Base-by-base conservation (phyloP, 2,329 filamentous ascomycete species). In the Daldinia sp. region DNA sequence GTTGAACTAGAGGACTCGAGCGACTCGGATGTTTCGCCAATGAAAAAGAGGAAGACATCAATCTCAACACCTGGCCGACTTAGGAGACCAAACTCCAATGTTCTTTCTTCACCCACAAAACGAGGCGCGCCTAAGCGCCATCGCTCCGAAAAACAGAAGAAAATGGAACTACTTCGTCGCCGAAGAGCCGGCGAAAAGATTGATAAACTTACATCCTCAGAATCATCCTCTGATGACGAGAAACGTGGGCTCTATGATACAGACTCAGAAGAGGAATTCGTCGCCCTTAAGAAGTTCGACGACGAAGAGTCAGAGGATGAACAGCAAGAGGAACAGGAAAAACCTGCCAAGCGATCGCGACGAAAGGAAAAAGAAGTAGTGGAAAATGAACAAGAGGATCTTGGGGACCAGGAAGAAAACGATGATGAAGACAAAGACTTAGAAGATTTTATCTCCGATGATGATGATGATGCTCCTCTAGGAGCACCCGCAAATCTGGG, bases 391-490 rank as follows among this genome's bases (percentile, higher is more conserved):
- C 20, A 59, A 66, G 48, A 64, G 33, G 39, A 15, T 28, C 0
- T 26, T 18, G 42, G 20, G 28, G n/a, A 20, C 20, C 56, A 48
- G 48, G 60, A 71, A 9, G 63, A 69, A 20, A 74, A 74, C 12
- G 71, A 77, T 15, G 70, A 75, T 18, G 73, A 74, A 3, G 78
- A 78, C 10, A 76, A 78, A 3, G 78, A 81, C 44, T 70, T 81
- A 33, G 86, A 88, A 2, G 87, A 88, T 67, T 93, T 93, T 68
- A 85, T 94, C 20, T 82, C 92, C 4, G 82, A 91, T 51, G 88
- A 91, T 26, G 88, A 91, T 26, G 89, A 89, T 15, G 84, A 88
- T 48, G 80, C 78, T 0, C 81, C 86, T 5, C 78, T 92, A 0
- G 89, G 88, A 1, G 87, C 87, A 0, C 88, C 86, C 1, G 80